Evolutionary conservation across 805 yeast genomes (phyloP).

Genomic region (Myxozyma kluyveri): DNA sequence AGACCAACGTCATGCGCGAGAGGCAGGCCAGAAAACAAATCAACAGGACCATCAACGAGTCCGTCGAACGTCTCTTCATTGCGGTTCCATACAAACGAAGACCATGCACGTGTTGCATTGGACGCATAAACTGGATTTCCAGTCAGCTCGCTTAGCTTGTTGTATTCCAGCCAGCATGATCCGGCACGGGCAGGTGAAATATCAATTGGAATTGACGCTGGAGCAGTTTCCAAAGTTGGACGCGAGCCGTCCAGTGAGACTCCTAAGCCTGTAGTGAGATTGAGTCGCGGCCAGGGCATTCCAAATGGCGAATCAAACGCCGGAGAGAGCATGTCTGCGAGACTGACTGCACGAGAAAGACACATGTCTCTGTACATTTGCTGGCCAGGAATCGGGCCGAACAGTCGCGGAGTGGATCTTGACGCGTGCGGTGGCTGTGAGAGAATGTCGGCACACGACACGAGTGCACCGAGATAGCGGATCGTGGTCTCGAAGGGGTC

Average conservation of each 20-base stretch:
- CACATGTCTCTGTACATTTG: conserved; percentile 25
- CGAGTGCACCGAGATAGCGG: conserved; percentile 45
- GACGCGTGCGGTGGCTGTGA: conserved; percentile 29
- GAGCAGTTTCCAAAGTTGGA: not conserved
- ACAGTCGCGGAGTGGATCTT: conserved; percentile 20
- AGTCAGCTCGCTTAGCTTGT: conserved; percentile 44
- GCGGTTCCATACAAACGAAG: conserved; percentile 15
- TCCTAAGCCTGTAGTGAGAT: conserved; percentile 13
- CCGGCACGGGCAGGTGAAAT: conserved; percentile 22
- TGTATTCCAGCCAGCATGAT: conserved; percentile 41
- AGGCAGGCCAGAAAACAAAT: conserved; percentile 17
- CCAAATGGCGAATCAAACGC: conserved; percentile 52
- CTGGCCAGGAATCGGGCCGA: conserved; percentile 23
- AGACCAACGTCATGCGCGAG: conserved; percentile 13
- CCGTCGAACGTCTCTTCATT: conserved; percentile 24
- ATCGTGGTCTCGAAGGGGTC: conserved; percentile 44
- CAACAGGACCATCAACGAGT: conserved; percentile 25
- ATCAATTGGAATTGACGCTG: conserved; percentile 2
- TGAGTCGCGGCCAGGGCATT: conserved; percentile 40
- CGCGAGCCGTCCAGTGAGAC: conserved; percentile 5
- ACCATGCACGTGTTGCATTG: conserved; percentile 26
- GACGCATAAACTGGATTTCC: conserved; percentile 41
- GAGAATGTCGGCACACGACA: conserved; percentile 46
- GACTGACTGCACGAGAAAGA: conserved; percentile 38
- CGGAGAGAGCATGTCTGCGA: conserved; percentile 45